These are phyloP conservation scores for Papilionanthe hybrid DNA, from an alignment of 116 monocot genomes.

Conservation along the genomic window DNA sequence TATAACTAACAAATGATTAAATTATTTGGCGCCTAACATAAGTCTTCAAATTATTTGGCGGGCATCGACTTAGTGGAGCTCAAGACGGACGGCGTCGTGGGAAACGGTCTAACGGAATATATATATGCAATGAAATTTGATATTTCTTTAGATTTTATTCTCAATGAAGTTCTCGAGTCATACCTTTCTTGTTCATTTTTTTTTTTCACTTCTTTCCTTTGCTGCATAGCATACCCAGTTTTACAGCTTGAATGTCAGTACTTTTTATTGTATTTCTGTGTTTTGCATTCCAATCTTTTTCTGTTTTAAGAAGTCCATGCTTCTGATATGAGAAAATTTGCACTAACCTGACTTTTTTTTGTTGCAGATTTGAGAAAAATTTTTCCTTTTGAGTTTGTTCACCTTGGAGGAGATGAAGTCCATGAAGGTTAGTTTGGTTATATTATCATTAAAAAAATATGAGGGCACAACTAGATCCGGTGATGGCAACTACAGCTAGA, in stretches of 20 bases:
- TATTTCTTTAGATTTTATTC: background rate
- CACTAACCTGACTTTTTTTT: background rate
- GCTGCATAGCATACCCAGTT: no score
- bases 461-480: background rate
- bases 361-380: constrained; percentile 88
- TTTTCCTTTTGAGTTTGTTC: constrained; percentile 90
- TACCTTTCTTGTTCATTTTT: background rate
- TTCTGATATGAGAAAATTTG: background rate
- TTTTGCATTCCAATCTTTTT: background rate
- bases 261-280: background rate
- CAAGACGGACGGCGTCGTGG: no score
- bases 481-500: background rate
- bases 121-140: background rate
- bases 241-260: background rate
- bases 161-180: background rate
- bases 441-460: background rate
- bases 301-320: background rate
- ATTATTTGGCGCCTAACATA: no score
- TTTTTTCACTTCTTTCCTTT: background rate
- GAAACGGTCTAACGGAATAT: no score
- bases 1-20: no score
- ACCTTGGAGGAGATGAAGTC: constrained; percentile 98
- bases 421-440: constrained; percentile 54
- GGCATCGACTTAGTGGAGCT: no score
- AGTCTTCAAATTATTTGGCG: no score